These are phyloP conservation scores for Colletotrichum graminicola DNA, from an alignment of 2,329 filamentous ascomycete genomes.

Conservation along the genomic window DNA sequence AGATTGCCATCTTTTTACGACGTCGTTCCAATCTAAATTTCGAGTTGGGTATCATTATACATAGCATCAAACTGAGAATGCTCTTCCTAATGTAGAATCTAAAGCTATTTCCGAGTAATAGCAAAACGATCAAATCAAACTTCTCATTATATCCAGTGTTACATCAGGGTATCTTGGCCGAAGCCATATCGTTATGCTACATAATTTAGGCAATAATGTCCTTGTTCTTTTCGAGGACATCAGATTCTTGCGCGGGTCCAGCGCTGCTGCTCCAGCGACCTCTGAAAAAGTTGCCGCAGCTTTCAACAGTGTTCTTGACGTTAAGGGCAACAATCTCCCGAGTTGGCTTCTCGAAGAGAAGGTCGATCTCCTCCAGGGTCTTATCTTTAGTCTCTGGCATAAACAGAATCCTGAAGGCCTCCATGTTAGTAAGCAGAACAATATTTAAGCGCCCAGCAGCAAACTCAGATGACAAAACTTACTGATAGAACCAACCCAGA, in stretches of 20 bases:
- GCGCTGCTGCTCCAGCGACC: constrained; percentile 14
- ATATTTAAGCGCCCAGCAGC: neutral
- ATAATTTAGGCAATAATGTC: neutral
- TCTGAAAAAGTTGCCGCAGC: constrained; percentile 23
- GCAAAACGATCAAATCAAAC: neutral
- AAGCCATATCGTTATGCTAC: neutral
- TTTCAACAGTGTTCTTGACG: constrained; percentile 42
- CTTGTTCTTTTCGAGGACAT: constrained; percentile 20
- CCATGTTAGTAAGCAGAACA: neutral
- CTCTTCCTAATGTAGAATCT: too few relatives aligned
- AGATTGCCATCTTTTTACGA: too few relatives aligned
- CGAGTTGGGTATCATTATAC: too few relatives aligned
- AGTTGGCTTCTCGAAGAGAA: constrained; percentile 74
- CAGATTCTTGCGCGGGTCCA: neutral
- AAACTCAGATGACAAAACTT: neutral
- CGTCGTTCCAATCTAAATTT: too few relatives aligned
- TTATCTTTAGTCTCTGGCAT: constrained; percentile 82
- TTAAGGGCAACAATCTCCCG: constrained; percentile 73
- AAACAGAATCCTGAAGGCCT: constrained; percentile 65
- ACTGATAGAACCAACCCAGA: constrained; percentile 77
- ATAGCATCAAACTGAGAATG: too few relatives aligned
- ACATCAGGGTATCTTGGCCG: constrained; percentile 16
- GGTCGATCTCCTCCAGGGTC: constrained; percentile 77
- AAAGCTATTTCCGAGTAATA: too few relatives aligned
- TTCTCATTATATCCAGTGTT: too few relatives aligned